Evolutionary conservation across 2,329 filamentous ascomycete species (phyloP).

Genomic region (Aspergillus pseudoterreus): DNA sequence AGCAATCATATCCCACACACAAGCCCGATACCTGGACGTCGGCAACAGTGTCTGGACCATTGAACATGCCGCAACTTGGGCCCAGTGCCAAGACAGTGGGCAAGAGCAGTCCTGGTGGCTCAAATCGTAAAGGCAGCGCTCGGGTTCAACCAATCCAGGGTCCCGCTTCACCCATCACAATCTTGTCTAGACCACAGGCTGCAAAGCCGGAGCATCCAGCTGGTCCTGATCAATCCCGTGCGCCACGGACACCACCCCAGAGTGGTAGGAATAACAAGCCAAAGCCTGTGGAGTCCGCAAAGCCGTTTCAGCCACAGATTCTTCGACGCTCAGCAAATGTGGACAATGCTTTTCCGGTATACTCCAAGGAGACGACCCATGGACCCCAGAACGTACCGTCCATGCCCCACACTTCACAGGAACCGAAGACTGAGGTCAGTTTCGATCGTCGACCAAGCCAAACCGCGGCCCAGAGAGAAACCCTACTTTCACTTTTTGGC

Average conservation of each 20-base stretch:
- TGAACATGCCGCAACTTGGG: slow-evolving; percentile 40
- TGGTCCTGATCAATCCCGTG: slow-evolving; percentile 1
- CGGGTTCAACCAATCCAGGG: slow-evolving; percentile 16
- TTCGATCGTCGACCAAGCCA: slow-evolving; percentile 40
- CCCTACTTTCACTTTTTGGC: slow-evolving; percentile 61
- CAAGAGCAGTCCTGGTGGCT: slow-evolving; percentile 22
- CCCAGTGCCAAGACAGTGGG: slow-evolving; percentile 21
- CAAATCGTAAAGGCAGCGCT: slow-evolving; percentile 20
- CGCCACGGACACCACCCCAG: slow-evolving; percentile 9
- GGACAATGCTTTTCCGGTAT: slow-evolving; percentile 25
- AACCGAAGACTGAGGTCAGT: slow-evolving; percentile 19
- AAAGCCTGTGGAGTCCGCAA: slow-evolving; percentile 34
- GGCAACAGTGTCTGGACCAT: slow-evolving; percentile 39
- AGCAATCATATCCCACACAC: slow-evolving; percentile 13
- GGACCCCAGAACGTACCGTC: slow-evolving; percentile 12
- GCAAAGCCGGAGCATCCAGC: slow-evolving; percentile 25
- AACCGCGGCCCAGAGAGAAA: slow-evolving; percentile 45
- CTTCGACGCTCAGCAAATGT: slow-evolving; percentile 48
- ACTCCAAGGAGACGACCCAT: slow-evolving; percentile 20
- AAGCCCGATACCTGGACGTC: slow-evolving; percentile 24
- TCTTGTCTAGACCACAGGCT: slow-evolving; percentile 33
- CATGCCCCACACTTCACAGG: slow-evolving; percentile 6
- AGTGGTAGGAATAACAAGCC: slow-evolving; percentile 14
- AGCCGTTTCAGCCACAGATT: slow-evolving; percentile 53
- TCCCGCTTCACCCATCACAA: slow-evolving; percentile 34